phyloP scores from a whole-genome alignment of 1,284 basidiomycete species.

The Cerrena zonata region DNA sequence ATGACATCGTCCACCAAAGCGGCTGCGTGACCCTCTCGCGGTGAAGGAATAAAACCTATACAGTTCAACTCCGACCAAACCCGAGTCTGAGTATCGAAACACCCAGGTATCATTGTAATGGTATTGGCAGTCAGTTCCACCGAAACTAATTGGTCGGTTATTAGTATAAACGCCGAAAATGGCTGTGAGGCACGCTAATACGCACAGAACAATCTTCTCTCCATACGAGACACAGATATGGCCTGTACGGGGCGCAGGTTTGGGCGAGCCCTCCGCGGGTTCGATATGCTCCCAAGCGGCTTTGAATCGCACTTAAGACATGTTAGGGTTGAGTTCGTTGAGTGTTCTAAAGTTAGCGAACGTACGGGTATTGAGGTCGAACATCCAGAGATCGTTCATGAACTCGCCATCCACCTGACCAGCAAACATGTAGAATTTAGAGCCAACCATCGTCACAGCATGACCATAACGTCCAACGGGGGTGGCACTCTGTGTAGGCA shows the following conservation, averaged over 20 bases:
- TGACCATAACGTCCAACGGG: slow-evolving; percentile 94
- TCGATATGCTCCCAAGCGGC: slow-evolving; percentile 79
- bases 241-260: slow-evolving; percentile 86
- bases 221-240: slow-evolving; percentile 85
- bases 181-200: slow-evolving; percentile 14
- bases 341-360: slow-evolving; percentile 10
- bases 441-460: slow-evolving; percentile 87
- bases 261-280: slow-evolving; percentile 51
- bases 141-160: slow-evolving; percentile 65
- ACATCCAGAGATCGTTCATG: slow-evolving; percentile 93
- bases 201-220: slow-evolving; percentile 82
- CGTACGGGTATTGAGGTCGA: slow-evolving; percentile 91
- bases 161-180: slow-evolving; percentile 5
- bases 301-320: slow-evolving; percentile 55
- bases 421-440: slow-evolving; percentile 91
- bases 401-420: slow-evolving; percentile 96
- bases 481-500: slow-evolving; percentile 68
- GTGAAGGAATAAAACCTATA: slow-evolving; percentile 95
- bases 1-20: slow-evolving; percentile 96
- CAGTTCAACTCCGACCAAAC: slow-evolving; percentile 92
- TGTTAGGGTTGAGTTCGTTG: neutral
- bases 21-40: slow-evolving; percentile 94
- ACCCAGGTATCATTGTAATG: slow-evolving; percentile 99
- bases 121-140: slow-evolving; percentile 95
- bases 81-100: slow-evolving; percentile 78